phyloP scores from a whole-genome alignment of 768 basidiomycete species.

The Lactifluus piperatus region DNA sequence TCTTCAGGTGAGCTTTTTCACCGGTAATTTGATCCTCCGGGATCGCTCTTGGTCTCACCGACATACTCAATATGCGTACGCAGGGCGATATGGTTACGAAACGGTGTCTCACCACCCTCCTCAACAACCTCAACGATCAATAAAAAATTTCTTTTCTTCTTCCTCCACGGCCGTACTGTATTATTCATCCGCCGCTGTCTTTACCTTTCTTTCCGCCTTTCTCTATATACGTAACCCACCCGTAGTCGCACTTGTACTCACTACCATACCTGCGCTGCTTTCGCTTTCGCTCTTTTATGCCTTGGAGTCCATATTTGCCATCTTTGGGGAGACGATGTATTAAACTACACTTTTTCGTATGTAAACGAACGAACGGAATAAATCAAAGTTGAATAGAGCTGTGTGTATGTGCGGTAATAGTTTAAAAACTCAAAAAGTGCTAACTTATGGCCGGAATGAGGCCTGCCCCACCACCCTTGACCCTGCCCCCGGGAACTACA shows the following conservation, averaged over 20 bases:
- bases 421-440: background rate
- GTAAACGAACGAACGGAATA: conserved; percentile 16
- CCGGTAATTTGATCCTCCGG: background rate
- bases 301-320: conserved; percentile 15
- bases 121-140: conserved; percentile 74
- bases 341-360: conserved; percentile 19
- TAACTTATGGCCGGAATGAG: conserved; percentile 4
- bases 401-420: background rate
- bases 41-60: background rate
- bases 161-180: background rate
- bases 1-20: conserved; percentile 61
- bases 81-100: conserved; percentile 98
- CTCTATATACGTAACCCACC: conserved; percentile 9
- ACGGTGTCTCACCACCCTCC: conserved; percentile 80
- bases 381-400: conserved; percentile 9
- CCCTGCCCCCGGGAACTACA: background rate
- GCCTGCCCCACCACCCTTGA: background rate
- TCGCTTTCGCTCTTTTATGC: conserved; percentile 5
- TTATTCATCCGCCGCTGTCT: conserved; percentile 3
- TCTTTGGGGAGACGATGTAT: conserved; percentile 12
- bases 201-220: background rate
- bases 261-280: conserved; percentile 17
- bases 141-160: too few species aligned
- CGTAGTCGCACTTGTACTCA: conserved; percentile 16
- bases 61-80: conserved; percentile 24